phyloP scores from a whole-genome alignment of 1,284 basidiomycete genomes.

The Farysia itapuensis region DNA sequence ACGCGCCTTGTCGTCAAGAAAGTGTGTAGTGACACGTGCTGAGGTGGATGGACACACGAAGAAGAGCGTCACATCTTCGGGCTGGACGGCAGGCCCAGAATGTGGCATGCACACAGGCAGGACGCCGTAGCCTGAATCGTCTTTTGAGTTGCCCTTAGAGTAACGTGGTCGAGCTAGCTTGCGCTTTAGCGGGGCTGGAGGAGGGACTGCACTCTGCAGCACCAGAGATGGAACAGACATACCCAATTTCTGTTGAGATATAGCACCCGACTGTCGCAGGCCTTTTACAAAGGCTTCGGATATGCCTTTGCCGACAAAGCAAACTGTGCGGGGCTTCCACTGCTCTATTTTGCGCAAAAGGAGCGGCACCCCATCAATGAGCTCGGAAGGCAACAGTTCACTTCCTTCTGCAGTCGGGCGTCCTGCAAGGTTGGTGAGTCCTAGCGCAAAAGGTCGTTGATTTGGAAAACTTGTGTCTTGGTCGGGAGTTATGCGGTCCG shows the following conservation, averaged over 20 bases:
- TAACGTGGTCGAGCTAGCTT: conserved; percentile 8
- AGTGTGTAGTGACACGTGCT: conserved; percentile 53
- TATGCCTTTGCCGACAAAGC: conserved; percentile 39
- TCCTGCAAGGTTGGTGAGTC: conserved; percentile 28
- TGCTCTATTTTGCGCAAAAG: conserved; percentile 19
- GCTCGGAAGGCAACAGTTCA: conserved; percentile 27
- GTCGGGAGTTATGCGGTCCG: conserved; percentile 22
- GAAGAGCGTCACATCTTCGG: conserved; percentile 31
- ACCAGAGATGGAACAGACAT: not conserved
- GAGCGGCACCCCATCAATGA: conserved; percentile 27
- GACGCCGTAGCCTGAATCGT: conserved; percentile 29
- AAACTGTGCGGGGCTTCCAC: conserved; percentile 25
- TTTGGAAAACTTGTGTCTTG: conserved; percentile 26
- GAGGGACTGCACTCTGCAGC: not conserved
- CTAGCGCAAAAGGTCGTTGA: conserved; percentile 17
- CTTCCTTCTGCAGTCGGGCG: conserved; percentile 34
- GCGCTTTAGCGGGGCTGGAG: not conserved
- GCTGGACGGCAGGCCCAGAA: not conserved
- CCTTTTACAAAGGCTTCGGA: conserved; percentile 27
- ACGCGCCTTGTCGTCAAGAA: conserved; percentile 43
- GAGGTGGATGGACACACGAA: conserved; percentile 46
- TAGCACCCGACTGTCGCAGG: conserved; percentile 19
- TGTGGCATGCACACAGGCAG: conserved; percentile 20
- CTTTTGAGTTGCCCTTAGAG: conserved; percentile 27
- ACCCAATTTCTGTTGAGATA: not conserved